Evolutionary conservation across 805 yeast genomes (phyloP).

Genomic region (Candida corydali): DNA sequence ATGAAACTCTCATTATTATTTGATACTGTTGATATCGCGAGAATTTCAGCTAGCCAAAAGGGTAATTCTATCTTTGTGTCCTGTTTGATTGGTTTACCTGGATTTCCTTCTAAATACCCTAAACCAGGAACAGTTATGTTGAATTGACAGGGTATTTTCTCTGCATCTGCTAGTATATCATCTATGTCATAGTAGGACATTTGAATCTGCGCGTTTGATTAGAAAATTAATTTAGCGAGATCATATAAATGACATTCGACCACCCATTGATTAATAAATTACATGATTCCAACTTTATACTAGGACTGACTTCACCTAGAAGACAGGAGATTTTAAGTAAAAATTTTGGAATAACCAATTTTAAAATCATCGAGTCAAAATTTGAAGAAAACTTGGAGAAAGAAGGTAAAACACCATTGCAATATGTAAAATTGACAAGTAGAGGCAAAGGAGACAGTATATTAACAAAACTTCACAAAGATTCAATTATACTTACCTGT

Average conservation of each 20-base stretch:
- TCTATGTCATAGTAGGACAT: slow-evolving; percentile 64
- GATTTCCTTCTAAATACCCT: slow-evolving; percentile 82
- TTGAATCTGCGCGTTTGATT: no score
- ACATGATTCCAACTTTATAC: slow-evolving; percentile 35
- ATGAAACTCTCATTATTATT: slow-evolving; percentile 47
- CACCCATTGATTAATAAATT: slow-evolving; percentile 1
- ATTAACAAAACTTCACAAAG: slow-evolving; percentile 30
- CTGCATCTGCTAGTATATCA: slow-evolving; percentile 67
- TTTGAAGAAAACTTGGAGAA: slow-evolving; percentile 79
- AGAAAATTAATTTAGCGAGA: no score
- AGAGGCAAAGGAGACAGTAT: slow-evolving; percentile 64
- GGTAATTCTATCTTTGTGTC: slow-evolving; percentile 76
- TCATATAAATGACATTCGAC: slow-evolving; percentile 1
- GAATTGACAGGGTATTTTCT: slow-evolving; percentile 76
- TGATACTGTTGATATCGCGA: slow-evolving; percentile 47
- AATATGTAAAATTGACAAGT: slow-evolving; percentile 71
- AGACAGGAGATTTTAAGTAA: slow-evolving; percentile 61
- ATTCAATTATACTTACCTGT: slow-evolving; percentile 46
- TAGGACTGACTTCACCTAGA: slow-evolving; percentile 86
- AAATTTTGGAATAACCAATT: slow-evolving; percentile 49
- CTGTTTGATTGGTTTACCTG: slow-evolving; percentile 54
- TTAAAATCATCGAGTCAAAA: slow-evolving; percentile 53
- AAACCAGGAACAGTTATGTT: slow-evolving; percentile 76
- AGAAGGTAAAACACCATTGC: slow-evolving; percentile 35
- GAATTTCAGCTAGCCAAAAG: slow-evolving; percentile 78